Conservation (phyloP, 371 early-diverging fungal genomes). For the Circinella umbellata region DNA sequence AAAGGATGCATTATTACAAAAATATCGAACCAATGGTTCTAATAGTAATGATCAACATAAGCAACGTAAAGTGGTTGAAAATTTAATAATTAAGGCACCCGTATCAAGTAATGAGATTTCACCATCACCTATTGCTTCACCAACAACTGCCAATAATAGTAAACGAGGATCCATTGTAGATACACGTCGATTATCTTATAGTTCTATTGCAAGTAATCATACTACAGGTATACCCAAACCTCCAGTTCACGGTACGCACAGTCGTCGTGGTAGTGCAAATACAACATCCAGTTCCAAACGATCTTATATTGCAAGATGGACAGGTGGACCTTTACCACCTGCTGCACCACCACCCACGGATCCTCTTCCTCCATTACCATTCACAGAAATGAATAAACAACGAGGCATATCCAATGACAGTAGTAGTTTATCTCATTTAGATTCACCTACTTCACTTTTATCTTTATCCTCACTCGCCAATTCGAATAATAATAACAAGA, state of each 20-base stretch:
- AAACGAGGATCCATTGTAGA: background rate
- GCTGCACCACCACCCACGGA: constrained; percentile 30
- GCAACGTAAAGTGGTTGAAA: background rate
- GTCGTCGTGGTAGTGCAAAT: constrained; percentile 20
- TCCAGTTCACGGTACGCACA: constrained; percentile 13
- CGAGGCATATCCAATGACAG: background rate
- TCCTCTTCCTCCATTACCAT: constrained; percentile 28
- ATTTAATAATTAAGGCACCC: too few species aligned
- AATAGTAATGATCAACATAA: background rate
- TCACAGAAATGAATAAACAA: constrained; percentile 1
- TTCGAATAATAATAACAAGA: background rate
- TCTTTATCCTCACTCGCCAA: background rate
- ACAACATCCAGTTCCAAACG: constrained; percentile 9
- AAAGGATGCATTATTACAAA: constrained; percentile 18
- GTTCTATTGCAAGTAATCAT: background rate
- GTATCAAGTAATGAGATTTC: too few species aligned
- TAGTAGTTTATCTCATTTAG: background rate
- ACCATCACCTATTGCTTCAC: background rate
- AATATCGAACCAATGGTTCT: constrained; percentile 7
- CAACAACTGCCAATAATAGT: background rate
- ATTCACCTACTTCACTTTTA: constrained; percentile 1
- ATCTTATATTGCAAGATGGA: constrained; percentile 23
- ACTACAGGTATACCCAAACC: constrained; percentile 3
- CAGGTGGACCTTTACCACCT: constrained; percentile 25
- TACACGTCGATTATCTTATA: background rate